Evolutionary conservation across 345 rosid species (phyloP).

Genomic region (Eutrema yunnanense): DNA sequence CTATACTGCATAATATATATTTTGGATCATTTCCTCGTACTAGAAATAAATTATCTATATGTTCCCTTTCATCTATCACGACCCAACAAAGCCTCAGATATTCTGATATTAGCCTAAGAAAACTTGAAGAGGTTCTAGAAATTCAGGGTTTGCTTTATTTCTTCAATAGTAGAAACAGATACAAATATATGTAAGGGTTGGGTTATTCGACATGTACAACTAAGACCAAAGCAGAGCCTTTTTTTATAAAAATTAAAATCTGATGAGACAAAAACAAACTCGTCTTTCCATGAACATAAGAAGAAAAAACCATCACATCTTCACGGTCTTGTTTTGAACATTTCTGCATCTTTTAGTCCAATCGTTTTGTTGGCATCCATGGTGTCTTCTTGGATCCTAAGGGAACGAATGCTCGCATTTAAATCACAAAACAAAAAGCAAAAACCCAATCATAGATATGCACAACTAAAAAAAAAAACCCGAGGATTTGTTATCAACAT

Average conservation of each 20-base stretch:
- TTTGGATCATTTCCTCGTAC: no score
- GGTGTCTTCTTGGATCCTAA: slow-evolving; percentile 32
- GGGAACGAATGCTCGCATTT: neutral
- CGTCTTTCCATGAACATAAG: slow-evolving; percentile 13
- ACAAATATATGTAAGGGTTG: slow-evolving; percentile 20
- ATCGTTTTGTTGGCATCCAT: slow-evolving; percentile 32
- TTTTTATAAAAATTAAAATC: neutral
- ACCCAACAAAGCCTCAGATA: neutral
- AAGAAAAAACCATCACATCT: neutral
- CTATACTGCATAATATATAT: no score
- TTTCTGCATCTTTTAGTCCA: slow-evolving; percentile 24
- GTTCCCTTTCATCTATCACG: neutral
- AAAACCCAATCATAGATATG: neutral
- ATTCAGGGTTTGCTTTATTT: slow-evolving; percentile 33
- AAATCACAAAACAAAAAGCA: neutral
- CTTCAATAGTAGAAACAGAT: slow-evolving; percentile 23
- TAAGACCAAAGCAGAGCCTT: slow-evolving; percentile 25
- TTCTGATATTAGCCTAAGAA: neutral
- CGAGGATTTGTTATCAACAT: neutral
- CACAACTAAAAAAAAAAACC: neutral
- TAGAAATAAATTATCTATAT: neutral
- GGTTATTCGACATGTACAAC: slow-evolving; percentile 21
- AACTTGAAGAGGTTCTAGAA: slow-evolving; percentile 13
- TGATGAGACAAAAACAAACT: slow-evolving; percentile 22
- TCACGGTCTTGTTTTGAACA: slow-evolving; percentile 11